Percentiles rank a stretch among this genome's conserved stretches.
phyloP scores from a whole-genome alignment of 371 early-diverging fungal species.

The Lichtheimia ornata region DNA sequence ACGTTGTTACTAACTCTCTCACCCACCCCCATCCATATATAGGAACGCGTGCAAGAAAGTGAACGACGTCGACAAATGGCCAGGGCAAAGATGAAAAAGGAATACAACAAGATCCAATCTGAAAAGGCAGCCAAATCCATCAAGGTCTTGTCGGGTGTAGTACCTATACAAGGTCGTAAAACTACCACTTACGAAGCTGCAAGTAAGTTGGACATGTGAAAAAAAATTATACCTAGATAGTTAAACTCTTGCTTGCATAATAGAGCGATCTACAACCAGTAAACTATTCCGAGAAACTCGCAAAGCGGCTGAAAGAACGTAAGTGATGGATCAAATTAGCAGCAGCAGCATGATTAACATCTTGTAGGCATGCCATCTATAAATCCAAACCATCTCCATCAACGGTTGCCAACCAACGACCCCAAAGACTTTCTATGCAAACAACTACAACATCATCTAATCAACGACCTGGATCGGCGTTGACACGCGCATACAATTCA shows the following conservation, averaged over 20 bases:
- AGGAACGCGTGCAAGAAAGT: conserved; percentile 36
- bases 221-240: no score
- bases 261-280: conserved; percentile 32
- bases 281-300: conserved; percentile 37
- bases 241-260: conserved; percentile 1
- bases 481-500: conserved; percentile 3
- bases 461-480: background rate
- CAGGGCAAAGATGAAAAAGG: conserved; percentile 40
- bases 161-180: conserved; percentile 18
- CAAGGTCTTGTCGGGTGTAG: conserved; percentile 34
- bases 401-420: background rate
- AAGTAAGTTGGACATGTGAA: conserved; percentile 17
- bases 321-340: background rate
- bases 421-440: background rate
- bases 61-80: conserved; percentile 31
- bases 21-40: background rate
- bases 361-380: conserved; percentile 30
- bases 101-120: conserved; percentile 40
- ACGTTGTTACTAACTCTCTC: background rate
- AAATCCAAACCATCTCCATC: conserved; percentile 2
- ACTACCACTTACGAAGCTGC: conserved; percentile 23
- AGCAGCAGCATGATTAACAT: background rate
- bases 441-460: background rate
- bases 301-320: conserved; percentile 35
- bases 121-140: conserved; percentile 45